Evolutionary conservation across 2,329 filamentous ascomycete genomes (phyloP), one percentile per base, ranked within the genome.

Genomic region (Talaromyces sp.): DNA sequence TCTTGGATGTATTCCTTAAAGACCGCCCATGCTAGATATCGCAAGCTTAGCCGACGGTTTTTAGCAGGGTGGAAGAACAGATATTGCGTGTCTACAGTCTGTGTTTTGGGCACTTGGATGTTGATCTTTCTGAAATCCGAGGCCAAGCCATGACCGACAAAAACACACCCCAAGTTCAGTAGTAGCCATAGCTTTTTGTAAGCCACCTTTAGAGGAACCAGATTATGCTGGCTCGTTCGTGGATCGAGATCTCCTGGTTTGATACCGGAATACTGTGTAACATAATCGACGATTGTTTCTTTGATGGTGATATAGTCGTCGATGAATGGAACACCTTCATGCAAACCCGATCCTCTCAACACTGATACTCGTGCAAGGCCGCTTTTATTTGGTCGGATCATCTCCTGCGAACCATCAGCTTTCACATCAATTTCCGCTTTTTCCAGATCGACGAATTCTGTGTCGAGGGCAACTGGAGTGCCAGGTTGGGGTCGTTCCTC

Each of bases 151-250:
- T 99, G 95, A 2, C 95, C 95, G 5, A 99, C 86, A 75, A 99
- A 99, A 68, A 91, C 87, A 79, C 93, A 97, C 57, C 95, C 95
- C 0, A 98, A 84, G 74, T 99, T 99, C 37, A 99, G 86, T 19
- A 99, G 84, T 17, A 98, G 87, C 96, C 96, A 99, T 35, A 99
- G 87, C 77, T 97, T 97, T 80, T 99, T 99, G 83, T 98, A 99
- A 1, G 92, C 93, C 65, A 91, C 86, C 76, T 99, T 99, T 47
- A 98, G 84, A 1, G 90, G 86, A 9, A 98, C 89, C 0, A 98
- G 86, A 63, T 92, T 92, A 77, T 97, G 94, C 62, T 85, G 86
- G 50, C 90, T 91, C n/a, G 86, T 84, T 64, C 87, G 84, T 31
- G 90, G 88, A 70, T 97, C 93, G 9, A 99, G 83, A 73, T 99